These are phyloP conservation scores for Suillus lakei DNA, from an alignment of 768 basidiomycete genomes.

Conservation along the genomic window DNA sequence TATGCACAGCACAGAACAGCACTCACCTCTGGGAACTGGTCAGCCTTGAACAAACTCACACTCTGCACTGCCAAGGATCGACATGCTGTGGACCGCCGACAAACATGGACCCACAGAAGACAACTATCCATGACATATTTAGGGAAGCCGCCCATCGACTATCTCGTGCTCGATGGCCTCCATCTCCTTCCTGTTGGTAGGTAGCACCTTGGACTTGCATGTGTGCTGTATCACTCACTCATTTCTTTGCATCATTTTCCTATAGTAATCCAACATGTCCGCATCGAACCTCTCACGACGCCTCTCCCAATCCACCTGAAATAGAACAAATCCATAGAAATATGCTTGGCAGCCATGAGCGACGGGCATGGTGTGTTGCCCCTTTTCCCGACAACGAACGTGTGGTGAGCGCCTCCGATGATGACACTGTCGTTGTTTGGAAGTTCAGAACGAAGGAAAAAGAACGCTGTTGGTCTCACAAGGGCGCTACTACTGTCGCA, in stretches of 20 bases:
- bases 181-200: background rate
- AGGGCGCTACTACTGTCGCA: slow-evolving; percentile 24
- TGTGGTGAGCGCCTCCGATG: slow-evolving; percentile 6
- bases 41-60: background rate
- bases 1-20: background rate
- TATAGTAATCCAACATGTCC: background rate
- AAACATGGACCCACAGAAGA: background rate
- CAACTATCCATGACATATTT: background rate
- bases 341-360: background rate
- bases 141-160: background rate
- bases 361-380: slow-evolving; percentile 3
- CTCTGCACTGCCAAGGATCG: background rate
- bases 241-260: background rate
- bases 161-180: background rate
- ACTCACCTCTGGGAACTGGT: background rate
- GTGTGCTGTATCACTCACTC: background rate
- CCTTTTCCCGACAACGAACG: background rate
- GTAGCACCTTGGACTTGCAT: background rate
- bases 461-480: background rate
- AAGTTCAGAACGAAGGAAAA: background rate
- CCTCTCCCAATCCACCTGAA: background rate
- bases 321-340: background rate
- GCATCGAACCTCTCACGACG: background rate
- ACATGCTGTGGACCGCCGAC: background rate
- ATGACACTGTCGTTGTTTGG: slow-evolving; percentile 4